Evolutionary conservation across 129 eudicot species (phyloP).

Genomic region (Solidago caesia): DNA sequence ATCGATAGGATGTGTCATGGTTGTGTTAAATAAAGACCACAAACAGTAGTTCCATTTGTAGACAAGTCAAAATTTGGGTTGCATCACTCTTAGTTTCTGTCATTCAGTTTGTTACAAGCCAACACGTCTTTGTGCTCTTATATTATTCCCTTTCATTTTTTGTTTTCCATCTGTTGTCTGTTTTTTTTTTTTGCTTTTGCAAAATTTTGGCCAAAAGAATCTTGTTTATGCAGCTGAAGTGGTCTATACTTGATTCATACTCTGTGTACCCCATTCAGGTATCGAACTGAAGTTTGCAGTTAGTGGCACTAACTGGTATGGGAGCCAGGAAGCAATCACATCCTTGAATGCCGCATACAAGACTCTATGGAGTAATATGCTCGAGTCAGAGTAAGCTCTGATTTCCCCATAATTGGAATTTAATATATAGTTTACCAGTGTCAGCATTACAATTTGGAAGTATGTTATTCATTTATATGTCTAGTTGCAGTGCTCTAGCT

Average conservation of each 20-base stretch:
- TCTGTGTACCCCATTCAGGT: not conserved
- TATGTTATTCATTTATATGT: not conserved
- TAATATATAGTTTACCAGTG: not conserved
- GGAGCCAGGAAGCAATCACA: constrained; percentile 1
- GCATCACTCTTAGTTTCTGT: not conserved
- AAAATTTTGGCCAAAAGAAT: not conserved
- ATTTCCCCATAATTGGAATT: not conserved
- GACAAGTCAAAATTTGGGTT: not conserved
- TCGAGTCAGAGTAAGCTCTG: not conserved
- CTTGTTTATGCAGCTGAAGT: not conserved
- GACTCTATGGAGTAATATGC: constrained; percentile 1
- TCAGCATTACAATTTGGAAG: not conserved
- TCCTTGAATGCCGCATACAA: not conserved
- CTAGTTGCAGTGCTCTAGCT: not conserved
- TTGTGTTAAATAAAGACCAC: not conserved
- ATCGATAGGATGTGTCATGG: not conserved
- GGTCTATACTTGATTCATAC: not conserved
- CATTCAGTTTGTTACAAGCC: not conserved
- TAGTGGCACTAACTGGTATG: not conserved
- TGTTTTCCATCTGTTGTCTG: not conserved
- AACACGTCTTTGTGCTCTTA: not conserved
- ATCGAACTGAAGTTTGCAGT: too few species aligned
- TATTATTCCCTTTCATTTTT: not conserved
- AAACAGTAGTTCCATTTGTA: not conserved
- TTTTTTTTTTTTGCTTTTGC: not conserved